A percentile compares a stretch with the other conserved stretches of the same genome.
Evolutionary conservation across 2,329 filamentous ascomycete species (phyloP).

Genomic region (Fusarium globosum): DNA sequence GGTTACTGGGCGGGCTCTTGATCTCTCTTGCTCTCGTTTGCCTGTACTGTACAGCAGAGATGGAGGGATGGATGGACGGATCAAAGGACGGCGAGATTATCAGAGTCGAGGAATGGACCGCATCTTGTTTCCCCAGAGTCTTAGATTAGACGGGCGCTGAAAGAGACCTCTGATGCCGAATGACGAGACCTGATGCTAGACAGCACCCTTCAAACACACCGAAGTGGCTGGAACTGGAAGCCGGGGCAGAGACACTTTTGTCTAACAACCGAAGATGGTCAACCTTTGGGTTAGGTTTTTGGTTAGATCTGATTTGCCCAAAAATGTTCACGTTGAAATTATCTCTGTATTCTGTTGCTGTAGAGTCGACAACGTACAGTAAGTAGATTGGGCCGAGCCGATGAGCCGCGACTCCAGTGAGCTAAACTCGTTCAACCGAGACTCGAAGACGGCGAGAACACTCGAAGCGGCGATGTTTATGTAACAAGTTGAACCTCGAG

Average conservation of each 20-base stretch:
- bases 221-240: constrained; percentile 23
- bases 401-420: constrained; percentile 6
- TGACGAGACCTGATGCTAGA: constrained; percentile 33
- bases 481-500: constrained; percentile 22
- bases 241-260: constrained; percentile 9
- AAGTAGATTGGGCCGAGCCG: constrained; percentile 11
- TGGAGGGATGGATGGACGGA: background rate
- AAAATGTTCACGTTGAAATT: constrained; percentile 6
- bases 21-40: background rate
- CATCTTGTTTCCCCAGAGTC: constrained; percentile 39
- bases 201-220: constrained; percentile 13
- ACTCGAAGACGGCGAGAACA: constrained; percentile 19
- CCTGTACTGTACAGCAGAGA: background rate
- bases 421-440: background rate
- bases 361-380: constrained; percentile 3
- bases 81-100: background rate
- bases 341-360: background rate
- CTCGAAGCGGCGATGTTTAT: constrained; percentile 36
- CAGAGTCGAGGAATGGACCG: constrained; percentile 23
- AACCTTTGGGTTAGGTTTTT: background rate
- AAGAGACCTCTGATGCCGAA: constrained; percentile 29
- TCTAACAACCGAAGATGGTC: constrained; percentile 8
- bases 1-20: background rate
- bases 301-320: constrained; percentile 1
- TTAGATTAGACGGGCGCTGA: constrained; percentile 27